Evolutionary conservation across 1,284 basidiomycete genomes (phyloP), one percentile per base, ranked within the genome.

Genomic region (Puccinia sorghi): DNA sequence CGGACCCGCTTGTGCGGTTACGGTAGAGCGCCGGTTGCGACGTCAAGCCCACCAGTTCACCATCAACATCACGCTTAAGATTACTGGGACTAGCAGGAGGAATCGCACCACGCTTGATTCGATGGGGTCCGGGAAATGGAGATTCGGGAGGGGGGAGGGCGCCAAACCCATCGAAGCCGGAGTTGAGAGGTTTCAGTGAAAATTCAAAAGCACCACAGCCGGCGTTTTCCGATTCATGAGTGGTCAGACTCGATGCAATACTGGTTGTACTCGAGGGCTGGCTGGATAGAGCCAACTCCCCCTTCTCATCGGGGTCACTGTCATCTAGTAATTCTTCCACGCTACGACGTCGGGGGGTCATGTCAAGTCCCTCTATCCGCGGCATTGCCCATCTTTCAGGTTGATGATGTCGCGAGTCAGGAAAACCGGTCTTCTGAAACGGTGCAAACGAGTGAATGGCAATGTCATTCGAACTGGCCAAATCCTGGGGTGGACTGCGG

Each of bases 91-190:
- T 78, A 17, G 76, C 22, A 37, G 76, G 39, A 48, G 22, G 41
- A 22, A 43, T 41, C 5, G 37, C 25, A 13, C 39, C 39, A 39
- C 64, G 64, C n/a, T 67, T 57, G 66, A 67, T 22, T 20, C 76
- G 76, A 54, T 27, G 39, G 7, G 64, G 56, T 25, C 66, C 67
- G 17, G 76, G 76, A 39, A 78, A 78, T 13, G 76, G 76, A 37
- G 76, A 78, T 63, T 78, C 76, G 3, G 76, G 76, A 63, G 76
- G 76, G 7, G 76, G 76, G 20, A 78, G 32, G 46, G 76, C 76
- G n/a, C 76, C 76, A 27, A 78, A 78, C 13, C 54, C 67, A 27
- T 78, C 76, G 13, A 78, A 43, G 9, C 37, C 41, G 9, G 22
- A 15, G 32, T 22, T 27, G 56, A 52, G 4, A 22, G 43, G 39